Base-by-base conservation (phyloP, 352 stramenopile genomes). In the Phytophthora ramorum region DNA sequence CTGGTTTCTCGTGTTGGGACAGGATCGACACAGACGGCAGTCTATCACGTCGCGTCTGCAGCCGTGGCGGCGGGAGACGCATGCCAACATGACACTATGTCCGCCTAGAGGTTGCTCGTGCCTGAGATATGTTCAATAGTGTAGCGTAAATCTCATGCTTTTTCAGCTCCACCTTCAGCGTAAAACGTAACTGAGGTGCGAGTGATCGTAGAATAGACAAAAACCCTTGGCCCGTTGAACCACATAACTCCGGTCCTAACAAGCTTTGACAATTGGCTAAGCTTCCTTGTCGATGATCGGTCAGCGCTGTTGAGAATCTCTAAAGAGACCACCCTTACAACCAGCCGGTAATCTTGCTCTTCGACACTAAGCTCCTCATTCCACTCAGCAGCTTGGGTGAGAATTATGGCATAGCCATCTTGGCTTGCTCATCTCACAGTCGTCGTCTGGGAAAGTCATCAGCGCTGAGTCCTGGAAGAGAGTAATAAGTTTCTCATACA, bases 311-410 rank as follows among this genome's bases (percentile, higher is more conserved):
- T 55, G 8, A 5, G 20, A 38, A 16, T 47, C 20, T 34, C 19
- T 43, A 7, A 57, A 64, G 7, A 34, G 12, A 12, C 35, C 46
- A 9, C 45, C 57, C 14, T 64, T 52, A 64, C 7, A 14, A 64
- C 19, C 6, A 58, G 3, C 8, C 37, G 5, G 8, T 64, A 37
- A 0, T 43, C 10, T 35, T 57, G 56, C n/a, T 64, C 14, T 3
- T 49, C 35, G 2, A 57, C 56, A 41, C n/a, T 22, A 4, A 24
- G 16, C 0, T 7, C 19, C 4, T 7, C 6, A 14, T 47, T 13
- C n/a, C 40, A 47, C n/a, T 24, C 14, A 8, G 8, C 16, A 3
- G 26, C 40, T 13, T 28, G 16, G 8, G 40, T 47, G 6, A 47
- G 4, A 2, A 46, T 10, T 4, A 28, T 47, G 5, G n/a, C 8